phyloP scores from a whole-genome alignment of 805 yeast genomes.

The Metschnikowia drakensbergensis region DNA sequence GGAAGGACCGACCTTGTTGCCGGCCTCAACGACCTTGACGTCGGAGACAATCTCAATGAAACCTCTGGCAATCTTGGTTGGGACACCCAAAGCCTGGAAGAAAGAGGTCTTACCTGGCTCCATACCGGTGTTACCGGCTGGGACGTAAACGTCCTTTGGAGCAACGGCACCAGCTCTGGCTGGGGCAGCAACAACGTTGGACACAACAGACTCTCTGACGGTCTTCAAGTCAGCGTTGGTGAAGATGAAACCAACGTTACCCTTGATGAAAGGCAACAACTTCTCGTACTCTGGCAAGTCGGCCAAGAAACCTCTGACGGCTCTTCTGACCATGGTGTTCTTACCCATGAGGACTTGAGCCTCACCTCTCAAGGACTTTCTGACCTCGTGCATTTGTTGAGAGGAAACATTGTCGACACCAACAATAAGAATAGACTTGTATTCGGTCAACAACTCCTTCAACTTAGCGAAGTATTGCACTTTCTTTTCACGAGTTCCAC shows the following conservation, averaged over 20 bases:
- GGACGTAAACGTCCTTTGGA: slow-evolving; percentile 95
- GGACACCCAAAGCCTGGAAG: slow-evolving; percentile 99
- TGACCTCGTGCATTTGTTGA: slow-evolving; percentile 99
- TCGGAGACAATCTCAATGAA: slow-evolving; percentile 98
- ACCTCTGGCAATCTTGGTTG: slow-evolving; percentile 99
- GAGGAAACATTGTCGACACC: slow-evolving; percentile 99
- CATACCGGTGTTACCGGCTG: slow-evolving; percentile 99
- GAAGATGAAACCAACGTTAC: slow-evolving; percentile 99
- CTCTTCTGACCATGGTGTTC: slow-evolving; percentile 99
- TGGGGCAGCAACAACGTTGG: slow-evolving; percentile 99
- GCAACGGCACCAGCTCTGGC: slow-evolving; percentile 99
- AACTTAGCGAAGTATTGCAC: slow-evolving; percentile 91
- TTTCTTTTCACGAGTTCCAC: slow-evolving; percentile 99
- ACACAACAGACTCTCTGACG: slow-evolving; percentile 80
- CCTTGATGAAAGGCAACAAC: slow-evolving; percentile 89
- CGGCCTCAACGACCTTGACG: slow-evolving; percentile 88
- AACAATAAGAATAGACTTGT: slow-evolving; percentile 97
- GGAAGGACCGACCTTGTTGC: slow-evolving; percentile 94
- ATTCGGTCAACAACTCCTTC: slow-evolving; percentile 91
- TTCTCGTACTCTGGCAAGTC: slow-evolving; percentile 97
- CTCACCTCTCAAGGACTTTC: slow-evolving; percentile 92
- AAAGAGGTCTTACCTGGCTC: slow-evolving; percentile 99
- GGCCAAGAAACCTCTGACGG: slow-evolving; percentile 89
- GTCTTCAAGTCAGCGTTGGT: slow-evolving; percentile 92
- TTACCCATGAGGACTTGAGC: slow-evolving; percentile 99